phyloP scores from a whole-genome alignment of 2,329 filamentous ascomycete species.

The Penicillium sp. region DNA sequence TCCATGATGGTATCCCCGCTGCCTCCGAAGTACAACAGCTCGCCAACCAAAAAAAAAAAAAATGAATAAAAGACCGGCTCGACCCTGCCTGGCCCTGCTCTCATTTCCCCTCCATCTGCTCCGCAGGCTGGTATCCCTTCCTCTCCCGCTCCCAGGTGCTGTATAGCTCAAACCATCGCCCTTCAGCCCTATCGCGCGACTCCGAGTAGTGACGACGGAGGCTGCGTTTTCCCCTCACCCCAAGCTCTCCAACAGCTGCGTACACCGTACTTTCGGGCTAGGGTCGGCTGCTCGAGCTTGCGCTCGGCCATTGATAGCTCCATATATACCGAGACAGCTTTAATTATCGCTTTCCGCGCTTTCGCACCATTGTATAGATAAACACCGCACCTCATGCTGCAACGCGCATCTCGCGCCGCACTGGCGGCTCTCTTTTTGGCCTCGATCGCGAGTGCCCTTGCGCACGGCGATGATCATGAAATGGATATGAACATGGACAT shows the following conservation, averaged over 20 bases:
- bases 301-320: background rate
- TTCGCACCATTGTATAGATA: slow-evolving; percentile 8
- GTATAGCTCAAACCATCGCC: background rate
- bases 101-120: background rate
- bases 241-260: slow-evolving; percentile 8
- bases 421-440: slow-evolving; percentile 37
- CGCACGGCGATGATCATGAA: slow-evolving; percentile 40
- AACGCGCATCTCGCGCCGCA: slow-evolving; percentile 30
- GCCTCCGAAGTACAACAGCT: slow-evolving; percentile 28
- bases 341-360: background rate
- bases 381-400: slow-evolving; percentile 29
- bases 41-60: slow-evolving; percentile 7
- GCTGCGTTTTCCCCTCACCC: slow-evolving; percentile 1
- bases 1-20: slow-evolving; percentile 33
- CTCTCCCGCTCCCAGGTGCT: background rate
- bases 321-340: background rate
- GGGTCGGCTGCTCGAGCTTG: slow-evolving; percentile 2
- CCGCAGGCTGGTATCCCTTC: background rate
- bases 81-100: slow-evolving; percentile 15
- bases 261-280: slow-evolving; percentile 3
- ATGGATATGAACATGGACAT: slow-evolving; percentile 38
- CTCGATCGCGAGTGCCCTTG: slow-evolving; percentile 36
- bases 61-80: slow-evolving; percentile 23
- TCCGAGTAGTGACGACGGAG: slow-evolving; percentile 1
- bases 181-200: slow-evolving; percentile 5